Percentiles rank a stretch among this genome's conserved stretches.
These are phyloP conservation scores for Pythium sukuiense DNA, from an alignment of 352 stramenopile species.

Conservation along the genomic window DNA sequence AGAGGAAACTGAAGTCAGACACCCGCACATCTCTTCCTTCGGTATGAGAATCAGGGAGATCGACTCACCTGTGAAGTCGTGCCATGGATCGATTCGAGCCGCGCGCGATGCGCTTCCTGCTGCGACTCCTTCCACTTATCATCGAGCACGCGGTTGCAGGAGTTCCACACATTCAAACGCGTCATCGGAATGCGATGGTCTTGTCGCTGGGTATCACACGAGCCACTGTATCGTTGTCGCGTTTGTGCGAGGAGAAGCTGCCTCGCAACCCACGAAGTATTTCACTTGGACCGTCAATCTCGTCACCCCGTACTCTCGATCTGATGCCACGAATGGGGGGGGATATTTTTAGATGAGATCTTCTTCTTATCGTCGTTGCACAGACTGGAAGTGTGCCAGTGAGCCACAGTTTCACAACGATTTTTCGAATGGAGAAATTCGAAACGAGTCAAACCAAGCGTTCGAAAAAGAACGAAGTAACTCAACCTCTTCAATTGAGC, in stretches of 20 bases:
- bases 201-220: not conserved
- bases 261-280: not conserved
- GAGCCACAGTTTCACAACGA: not conserved
- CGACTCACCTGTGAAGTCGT: conserved; percentile 4
- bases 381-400: no score
- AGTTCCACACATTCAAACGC: conserved; percentile 37
- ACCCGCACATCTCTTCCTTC: not conserved
- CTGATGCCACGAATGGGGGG: conserved; percentile 6
- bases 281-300: not conserved
- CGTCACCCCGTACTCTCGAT: conserved; percentile 8
- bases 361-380: not conserved
- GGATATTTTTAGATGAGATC: not conserved
- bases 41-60: not conserved
- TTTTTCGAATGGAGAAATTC: not conserved
- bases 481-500: not conserved
- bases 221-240: not conserved
- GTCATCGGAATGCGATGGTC: conserved; percentile 22
- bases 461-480: not conserved
- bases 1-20: not conserved
- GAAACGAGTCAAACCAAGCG: not conserved
- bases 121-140: conserved; percentile 42
- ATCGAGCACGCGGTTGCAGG: conserved; percentile 45
- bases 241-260: not conserved
- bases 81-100: conserved; percentile 49
- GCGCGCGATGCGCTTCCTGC: conserved; percentile 41